These are phyloP conservation scores for Ballota nigra DNA, from an alignment of 257 asterid species.

Conservation along the genomic window DNA sequence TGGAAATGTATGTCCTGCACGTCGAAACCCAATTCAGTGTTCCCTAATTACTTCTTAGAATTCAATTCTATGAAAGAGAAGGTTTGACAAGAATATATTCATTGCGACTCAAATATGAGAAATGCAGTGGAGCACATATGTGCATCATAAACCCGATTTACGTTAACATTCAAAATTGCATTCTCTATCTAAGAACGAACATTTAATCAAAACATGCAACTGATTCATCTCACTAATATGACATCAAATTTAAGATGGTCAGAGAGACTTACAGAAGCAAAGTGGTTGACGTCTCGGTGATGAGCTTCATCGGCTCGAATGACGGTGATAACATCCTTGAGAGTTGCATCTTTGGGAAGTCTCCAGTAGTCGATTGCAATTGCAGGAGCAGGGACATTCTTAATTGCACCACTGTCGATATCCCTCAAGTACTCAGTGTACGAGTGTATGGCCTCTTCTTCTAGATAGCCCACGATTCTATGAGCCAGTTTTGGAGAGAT, in stretches of 20 bases:
- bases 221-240: background rate
- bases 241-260: background rate
- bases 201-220: too few relatives aligned
- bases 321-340: conserved; percentile 74
- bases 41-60: background rate
- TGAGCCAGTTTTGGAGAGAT: conserved; percentile 84
- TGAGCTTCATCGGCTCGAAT: conserved; percentile 97
- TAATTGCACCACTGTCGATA: conserved; percentile 62
- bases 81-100: background rate
- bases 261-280: conserved; percentile 74
- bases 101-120: background rate
- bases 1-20: conserved; percentile 83
- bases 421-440: conserved; percentile 77
- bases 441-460: conserved; percentile 93
- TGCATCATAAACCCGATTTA: too few relatives aligned
- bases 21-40: background rate
- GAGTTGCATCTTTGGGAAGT: conserved; percentile 67
- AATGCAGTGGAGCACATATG: background rate
- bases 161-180: too few relatives aligned
- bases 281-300: conserved; percentile 96
- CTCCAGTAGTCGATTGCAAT: conserved; percentile 95
- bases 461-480: conserved; percentile 88
- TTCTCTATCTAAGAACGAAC: too few relatives aligned
- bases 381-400: conserved; percentile 81
- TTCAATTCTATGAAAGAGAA: background rate